These are phyloP conservation scores for Lactifluus rugatus DNA, from an alignment of 768 basidiomycete species.

Conservation along the genomic window DNA sequence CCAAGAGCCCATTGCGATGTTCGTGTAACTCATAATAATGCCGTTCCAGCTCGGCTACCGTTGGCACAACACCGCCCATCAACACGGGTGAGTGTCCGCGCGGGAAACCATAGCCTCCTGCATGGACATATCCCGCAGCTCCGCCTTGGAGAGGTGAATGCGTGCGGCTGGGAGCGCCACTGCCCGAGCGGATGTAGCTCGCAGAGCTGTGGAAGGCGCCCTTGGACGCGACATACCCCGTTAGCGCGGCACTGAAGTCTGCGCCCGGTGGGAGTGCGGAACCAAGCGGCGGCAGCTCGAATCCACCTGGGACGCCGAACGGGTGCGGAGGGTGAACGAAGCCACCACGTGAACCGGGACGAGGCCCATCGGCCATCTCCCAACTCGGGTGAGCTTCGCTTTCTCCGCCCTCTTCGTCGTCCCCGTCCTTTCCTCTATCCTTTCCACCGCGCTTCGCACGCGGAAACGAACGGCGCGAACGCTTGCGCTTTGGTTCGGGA, in stretches of 20 bases:
- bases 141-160: slow-evolving; percentile 55
- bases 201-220: slow-evolving; percentile 28
- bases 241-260: slow-evolving; percentile 10
- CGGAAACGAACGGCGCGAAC: slow-evolving; percentile 31
- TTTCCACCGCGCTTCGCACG: slow-evolving; percentile 20
- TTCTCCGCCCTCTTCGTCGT: slow-evolving; percentile 19
- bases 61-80: slow-evolving; percentile 30
- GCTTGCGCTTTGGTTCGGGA: slow-evolving; percentile 46
- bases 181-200: slow-evolving; percentile 56
- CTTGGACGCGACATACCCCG: slow-evolving; percentile 9
- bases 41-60: slow-evolving; percentile 53
- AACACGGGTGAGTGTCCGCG: slow-evolving; percentile 43
- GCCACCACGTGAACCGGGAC: slow-evolving; percentile 12
- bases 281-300: slow-evolving; percentile 49
- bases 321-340: slow-evolving; percentile 17
- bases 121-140: slow-evolving; percentile 29
- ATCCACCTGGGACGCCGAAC: slow-evolving; percentile 31
- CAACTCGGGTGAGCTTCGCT: slow-evolving; percentile 14
- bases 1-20: slow-evolving; percentile 56
- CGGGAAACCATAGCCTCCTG: slow-evolving; percentile 17
- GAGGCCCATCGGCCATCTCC: slow-evolving; percentile 11
- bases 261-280: slow-evolving; percentile 30
- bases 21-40: slow-evolving; percentile 60
- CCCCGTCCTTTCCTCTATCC: slow-evolving; percentile 24
- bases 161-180: slow-evolving; percentile 55